These are phyloP conservation scores for Mollisia scopiformis DNA, from an alignment of 2,329 filamentous ascomycete genomes.

Conservation along the genomic window DNA sequence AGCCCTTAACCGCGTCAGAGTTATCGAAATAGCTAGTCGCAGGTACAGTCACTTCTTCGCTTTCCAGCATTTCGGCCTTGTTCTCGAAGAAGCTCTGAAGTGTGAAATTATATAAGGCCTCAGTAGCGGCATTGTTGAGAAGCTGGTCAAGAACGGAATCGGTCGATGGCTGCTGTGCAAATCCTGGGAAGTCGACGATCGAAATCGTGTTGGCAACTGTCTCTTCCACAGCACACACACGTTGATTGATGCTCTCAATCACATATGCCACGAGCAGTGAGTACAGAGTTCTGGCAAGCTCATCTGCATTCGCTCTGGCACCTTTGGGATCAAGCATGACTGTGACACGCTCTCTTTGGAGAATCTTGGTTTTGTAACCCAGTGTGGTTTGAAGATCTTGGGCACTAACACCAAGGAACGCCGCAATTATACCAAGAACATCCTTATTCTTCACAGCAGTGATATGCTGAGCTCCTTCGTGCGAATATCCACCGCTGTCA, in stretches of 20 bases:
- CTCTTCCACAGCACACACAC: constrained; percentile 84
- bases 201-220: constrained; percentile 91
- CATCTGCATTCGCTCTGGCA: constrained; percentile 88
- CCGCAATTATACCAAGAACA: constrained; percentile 80
- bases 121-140: constrained; percentile 90
- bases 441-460: constrained; percentile 95
- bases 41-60: constrained; percentile 87
- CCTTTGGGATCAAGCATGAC: constrained; percentile 95
- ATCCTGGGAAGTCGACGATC: constrained; percentile 95
- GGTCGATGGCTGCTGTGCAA: constrained; percentile 83
- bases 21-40: constrained; percentile 98
- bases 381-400: constrained; percentile 84
- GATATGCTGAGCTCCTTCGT: constrained; percentile 85
- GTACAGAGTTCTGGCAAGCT: constrained; percentile 90
- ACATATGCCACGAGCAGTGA: constrained; percentile 92
- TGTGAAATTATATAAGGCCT: constrained; percentile 90
- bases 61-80: constrained; percentile 90
- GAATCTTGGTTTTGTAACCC: constrained; percentile 95
- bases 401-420: constrained; percentile 87
- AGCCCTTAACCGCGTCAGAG: constrained; percentile 86
- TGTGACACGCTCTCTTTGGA: constrained; percentile 95
- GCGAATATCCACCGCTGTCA: constrained; percentile 94
- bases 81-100: constrained; percentile 95
- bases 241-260: constrained; percentile 90
- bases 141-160: constrained; percentile 88